Evolutionary conservation across 73 alveolate species (phyloP), one percentile per base, ranked within the genome.

Genomic region (Paramecium sonneborni): DNA sequence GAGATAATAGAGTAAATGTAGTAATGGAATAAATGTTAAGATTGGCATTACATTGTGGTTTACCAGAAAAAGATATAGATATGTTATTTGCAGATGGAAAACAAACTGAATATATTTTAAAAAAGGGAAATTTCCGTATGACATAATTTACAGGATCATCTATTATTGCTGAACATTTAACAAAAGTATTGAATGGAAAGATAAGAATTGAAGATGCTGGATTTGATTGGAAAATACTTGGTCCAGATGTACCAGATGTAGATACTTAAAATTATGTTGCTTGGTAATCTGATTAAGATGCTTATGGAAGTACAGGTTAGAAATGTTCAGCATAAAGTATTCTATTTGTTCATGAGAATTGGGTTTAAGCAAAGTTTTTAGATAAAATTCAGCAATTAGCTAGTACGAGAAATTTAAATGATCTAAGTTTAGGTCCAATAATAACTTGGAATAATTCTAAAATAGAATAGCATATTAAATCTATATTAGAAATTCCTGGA

Each of bases 171-270:
- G 97, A 96, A 70, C 76, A 82, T 23, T 85, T 96, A 6, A 41
- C 92, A 14, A 85, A 93, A 67, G 82, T 46, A 15, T 79, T 93
- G 15, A 58, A 76, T 21, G 98, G 98, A 30, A 96, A 94, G 85
- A 94, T 96, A 7, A 96, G 93, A 88, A 89, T 96, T 84, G 98
- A 96, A 85, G 98, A 96, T 91, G 97, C 97, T 24, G 98, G 98
- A 20, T 96, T 94, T 89, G 98, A 96, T 85, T 96, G 98, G 98
- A 96, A 96, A 85, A 87, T 96, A 21, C 85, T 96, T 18, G 98
- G 98, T 11, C 98, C 98, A 20, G 98, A 96, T 94, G 94, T 94
- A 1, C 95, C 97, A 34, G 88, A 69, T 88, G 41, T 9, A 5
- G 74, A 43, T 43, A 46, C 76, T 41, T 20, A 39, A 44, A 95